Evolutionary conservation across 2,329 filamentous ascomycete species (phyloP).

Genomic region (Arthrobotrys entomopaga): DNA sequence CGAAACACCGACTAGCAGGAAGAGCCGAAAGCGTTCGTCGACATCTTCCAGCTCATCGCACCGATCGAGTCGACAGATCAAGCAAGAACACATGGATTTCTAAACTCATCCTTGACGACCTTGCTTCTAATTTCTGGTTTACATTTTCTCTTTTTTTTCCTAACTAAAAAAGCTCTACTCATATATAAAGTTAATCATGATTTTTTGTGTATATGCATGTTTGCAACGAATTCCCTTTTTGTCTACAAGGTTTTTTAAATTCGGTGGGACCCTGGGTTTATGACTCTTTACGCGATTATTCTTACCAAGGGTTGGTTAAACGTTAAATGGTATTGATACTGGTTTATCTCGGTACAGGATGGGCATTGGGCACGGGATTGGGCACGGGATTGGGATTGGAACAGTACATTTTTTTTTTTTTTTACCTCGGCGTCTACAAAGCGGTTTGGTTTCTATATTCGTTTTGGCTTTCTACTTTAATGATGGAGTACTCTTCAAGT

Average conservation of each 20-base stretch:
- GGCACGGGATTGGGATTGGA: background rate
- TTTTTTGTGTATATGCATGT: background rate
- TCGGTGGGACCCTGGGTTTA: background rate
- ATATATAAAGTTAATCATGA: background rate
- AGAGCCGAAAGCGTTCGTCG: constrained; percentile 35
- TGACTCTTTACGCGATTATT: background rate
- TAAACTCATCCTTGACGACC: constrained; percentile 5
- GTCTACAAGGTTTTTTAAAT: background rate
- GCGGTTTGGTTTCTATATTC: too few relatives aligned
- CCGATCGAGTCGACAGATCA: constrained; percentile 44
- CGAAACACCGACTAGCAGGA: constrained; percentile 20
- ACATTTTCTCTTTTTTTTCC: constrained; percentile 3
- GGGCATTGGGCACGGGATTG: background rate
- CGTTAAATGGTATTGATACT: background rate
- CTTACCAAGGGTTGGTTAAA: too few relatives aligned
- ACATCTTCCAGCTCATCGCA: constrained; percentile 38
- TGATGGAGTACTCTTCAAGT: too few relatives aligned
- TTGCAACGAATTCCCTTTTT: background rate
- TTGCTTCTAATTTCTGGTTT: too few relatives aligned
- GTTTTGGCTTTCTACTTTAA: too few relatives aligned
- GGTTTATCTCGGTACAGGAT: background rate
- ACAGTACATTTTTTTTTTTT: background rate
- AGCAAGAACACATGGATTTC: constrained; percentile 43
- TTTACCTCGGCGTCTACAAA: background rate
- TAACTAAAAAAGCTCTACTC: constrained; percentile 14